Evolutionary conservation across 31 red algal species (phyloP), one percentile per base, ranked within the genome.

Genomic region (Asparagopsis taxiformis): DNA sequence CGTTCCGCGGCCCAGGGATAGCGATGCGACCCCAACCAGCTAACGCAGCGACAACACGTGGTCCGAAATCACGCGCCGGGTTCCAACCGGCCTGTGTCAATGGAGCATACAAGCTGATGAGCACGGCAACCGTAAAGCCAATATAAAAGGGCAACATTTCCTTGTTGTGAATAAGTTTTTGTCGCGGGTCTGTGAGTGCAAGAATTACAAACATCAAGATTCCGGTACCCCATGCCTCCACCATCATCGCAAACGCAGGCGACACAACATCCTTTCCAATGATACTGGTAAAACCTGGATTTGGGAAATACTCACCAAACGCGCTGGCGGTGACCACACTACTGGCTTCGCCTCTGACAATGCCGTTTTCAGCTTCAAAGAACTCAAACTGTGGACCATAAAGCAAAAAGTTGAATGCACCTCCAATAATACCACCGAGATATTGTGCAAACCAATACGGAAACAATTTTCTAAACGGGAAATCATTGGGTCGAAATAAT

Each of bases 21-120:
- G 93, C 93, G 5, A 87, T 36, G n/a, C 33, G 44, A 2, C 93
- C 75, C 81, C 84, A 97, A 4, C 93, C 93, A 2, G 89, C 82
- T 51, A 91, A 33, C 20, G 76, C 75, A 3, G 79, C 87, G 32
- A 91, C 82, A 1, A 91, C 65, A 22, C 93, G 72, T 0, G 93
- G 93, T n/a, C 93, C 93, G 74, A 87, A 94, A 59, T 92, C 83
- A 11, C 93, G 59, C 39, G 88, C 87, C 25, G 82, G 88, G 68
- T 97, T 97, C 68, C 64, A 94, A 17, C 91, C 81, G 19, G 82
- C 91, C 55, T 87, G 81, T 10, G 78, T 88, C 15, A 94, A n/a
- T 22, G 91, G 91, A 35, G 91, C 81, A 41, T 82, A 82, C 49
- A 87, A 17, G 8, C 65, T 70, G 22, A 94, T 94, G 1, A 94